These are phyloP conservation scores for Jaapia argillacea DNA, from an alignment of 768 basidiomycete genomes.

Conservation along the genomic window DNA sequence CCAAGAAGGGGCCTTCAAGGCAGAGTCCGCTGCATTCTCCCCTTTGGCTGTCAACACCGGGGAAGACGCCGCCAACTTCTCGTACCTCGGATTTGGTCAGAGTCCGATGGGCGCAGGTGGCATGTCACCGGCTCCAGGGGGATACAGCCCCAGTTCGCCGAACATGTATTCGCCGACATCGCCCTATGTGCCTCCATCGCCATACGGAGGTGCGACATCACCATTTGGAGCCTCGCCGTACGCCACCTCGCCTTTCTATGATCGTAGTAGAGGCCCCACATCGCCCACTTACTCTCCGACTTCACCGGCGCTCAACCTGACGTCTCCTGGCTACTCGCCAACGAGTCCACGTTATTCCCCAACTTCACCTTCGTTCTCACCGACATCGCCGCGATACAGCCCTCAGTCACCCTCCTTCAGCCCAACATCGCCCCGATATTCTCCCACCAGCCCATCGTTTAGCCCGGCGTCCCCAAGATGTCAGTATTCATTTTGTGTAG, in stretches of 20 bases:
- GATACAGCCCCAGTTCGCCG: conserved; percentile 89
- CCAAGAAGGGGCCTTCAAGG: conserved; percentile 64
- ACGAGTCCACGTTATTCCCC: conserved; percentile 82
- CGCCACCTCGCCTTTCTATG: conserved; percentile 79
- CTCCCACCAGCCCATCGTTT: conserved; percentile 85
- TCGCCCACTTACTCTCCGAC: conserved; percentile 87
- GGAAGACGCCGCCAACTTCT: conserved; percentile 73
- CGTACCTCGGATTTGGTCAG: conserved; percentile 69
- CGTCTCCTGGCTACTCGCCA: conserved; percentile 61
- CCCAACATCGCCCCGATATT: conserved; percentile 84
- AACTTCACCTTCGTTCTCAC: conserved; percentile 78
- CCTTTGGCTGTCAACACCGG: conserved; percentile 78
- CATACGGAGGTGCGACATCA: conserved; percentile 74
- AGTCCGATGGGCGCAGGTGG: conserved; percentile 77
- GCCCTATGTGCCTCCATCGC: conserved; percentile 80
- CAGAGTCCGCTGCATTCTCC: conserved; percentile 89
- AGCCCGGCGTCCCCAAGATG: conserved; percentile 90
- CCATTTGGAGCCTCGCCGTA: conserved; percentile 77
- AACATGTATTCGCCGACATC: conserved; percentile 86
- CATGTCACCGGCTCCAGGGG: conserved; percentile 76
- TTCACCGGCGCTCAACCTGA: conserved; percentile 71
- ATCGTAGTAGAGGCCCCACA: conserved; percentile 50
- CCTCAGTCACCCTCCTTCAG: conserved; percentile 88
- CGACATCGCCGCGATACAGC: conserved; percentile 76
- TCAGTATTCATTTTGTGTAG: conserved; percentile 29